Conservation (phyloP, 805 yeast species). For the Kuraishia ogatae region DNA sequence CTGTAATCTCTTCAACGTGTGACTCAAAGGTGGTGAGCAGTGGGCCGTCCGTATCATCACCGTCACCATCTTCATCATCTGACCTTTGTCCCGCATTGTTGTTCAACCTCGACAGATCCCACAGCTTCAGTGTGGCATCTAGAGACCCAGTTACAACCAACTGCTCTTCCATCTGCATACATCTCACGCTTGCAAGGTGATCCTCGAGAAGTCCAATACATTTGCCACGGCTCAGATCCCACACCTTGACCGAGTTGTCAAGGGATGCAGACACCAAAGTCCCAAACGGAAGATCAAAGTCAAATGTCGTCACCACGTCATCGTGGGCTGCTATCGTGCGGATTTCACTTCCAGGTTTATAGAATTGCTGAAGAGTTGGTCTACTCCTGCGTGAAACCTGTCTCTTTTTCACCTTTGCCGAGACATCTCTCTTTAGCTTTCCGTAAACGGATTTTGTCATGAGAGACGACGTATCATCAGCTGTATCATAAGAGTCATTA, state of each 20-base stretch:
- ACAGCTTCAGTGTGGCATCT: constrained; percentile 54
- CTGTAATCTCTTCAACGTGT: constrained; percentile 61
- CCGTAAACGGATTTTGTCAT: constrained; percentile 36
- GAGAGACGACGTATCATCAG: constrained; percentile 19
- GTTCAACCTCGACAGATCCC: constrained; percentile 37
- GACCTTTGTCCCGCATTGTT: not conserved
- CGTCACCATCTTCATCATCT: constrained; percentile 12
- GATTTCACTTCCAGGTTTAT: constrained; percentile 49
- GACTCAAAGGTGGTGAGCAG: constrained; percentile 46
- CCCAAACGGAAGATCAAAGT: constrained; percentile 70
- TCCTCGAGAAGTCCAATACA: constrained; percentile 48
- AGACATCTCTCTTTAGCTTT: constrained; percentile 26
- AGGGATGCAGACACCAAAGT: constrained; percentile 68
- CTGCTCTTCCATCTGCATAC: constrained; percentile 49
- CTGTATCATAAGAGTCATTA: constrained; percentile 8
- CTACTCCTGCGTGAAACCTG: constrained; percentile 34
- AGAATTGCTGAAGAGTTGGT: constrained; percentile 59
- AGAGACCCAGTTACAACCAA: constrained; percentile 46
- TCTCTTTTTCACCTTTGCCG: constrained; percentile 13
- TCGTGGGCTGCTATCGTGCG: constrained; percentile 42
- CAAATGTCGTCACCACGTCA: constrained; percentile 45
- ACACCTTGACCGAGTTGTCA: constrained; percentile 72
- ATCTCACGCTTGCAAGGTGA: constrained; percentile 49
- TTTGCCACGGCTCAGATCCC: constrained; percentile 64
- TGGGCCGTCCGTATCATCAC: constrained; percentile 15